Conservation (phyloP, 108 stramenopile species). For the Schizochytrium sp. region DNA sequence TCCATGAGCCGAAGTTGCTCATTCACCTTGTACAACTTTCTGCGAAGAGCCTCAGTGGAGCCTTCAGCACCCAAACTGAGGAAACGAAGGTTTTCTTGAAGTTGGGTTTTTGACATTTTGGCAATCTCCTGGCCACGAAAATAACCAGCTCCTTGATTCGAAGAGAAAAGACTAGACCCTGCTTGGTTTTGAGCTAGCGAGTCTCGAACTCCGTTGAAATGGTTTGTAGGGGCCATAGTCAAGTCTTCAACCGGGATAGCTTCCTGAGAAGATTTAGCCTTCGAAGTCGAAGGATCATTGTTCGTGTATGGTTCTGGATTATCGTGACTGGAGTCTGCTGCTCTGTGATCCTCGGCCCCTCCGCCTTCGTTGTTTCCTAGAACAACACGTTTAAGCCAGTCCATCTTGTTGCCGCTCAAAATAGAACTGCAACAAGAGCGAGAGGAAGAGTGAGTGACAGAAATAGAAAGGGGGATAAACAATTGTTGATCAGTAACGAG, state of each 20-base stretch:
- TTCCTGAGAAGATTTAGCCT: background rate
- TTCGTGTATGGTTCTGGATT: background rate
- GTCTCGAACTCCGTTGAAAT: too few relatives aligned
- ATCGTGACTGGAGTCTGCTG: background rate
- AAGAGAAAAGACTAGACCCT: background rate
- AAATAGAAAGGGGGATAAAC: background rate
- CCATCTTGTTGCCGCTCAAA: background rate
- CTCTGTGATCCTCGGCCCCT: background rate
- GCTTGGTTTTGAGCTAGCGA: too few relatives aligned
- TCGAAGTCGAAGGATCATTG: background rate
- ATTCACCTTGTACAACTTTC: background rate
- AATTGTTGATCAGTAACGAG: background rate
- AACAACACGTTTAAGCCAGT: slow-evolving; percentile 17
- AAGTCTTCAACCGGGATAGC: slow-evolving; percentile 13
- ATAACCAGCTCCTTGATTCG: background rate
- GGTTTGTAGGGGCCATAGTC: background rate
- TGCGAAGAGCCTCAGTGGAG: background rate
- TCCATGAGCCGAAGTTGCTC: slow-evolving; percentile 35
- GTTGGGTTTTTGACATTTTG: background rate
- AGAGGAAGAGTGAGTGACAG: background rate
- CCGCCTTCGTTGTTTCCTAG: background rate
- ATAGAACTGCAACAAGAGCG: background rate
- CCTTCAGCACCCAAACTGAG: background rate
- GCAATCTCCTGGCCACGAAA: background rate
- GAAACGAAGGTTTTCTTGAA: background rate